A percentile compares a stretch with the other conserved stretches of the same genome.
phyloP scores from a whole-genome alignment of 768 basidiomycete species.

The Trametes maxima region DNA sequence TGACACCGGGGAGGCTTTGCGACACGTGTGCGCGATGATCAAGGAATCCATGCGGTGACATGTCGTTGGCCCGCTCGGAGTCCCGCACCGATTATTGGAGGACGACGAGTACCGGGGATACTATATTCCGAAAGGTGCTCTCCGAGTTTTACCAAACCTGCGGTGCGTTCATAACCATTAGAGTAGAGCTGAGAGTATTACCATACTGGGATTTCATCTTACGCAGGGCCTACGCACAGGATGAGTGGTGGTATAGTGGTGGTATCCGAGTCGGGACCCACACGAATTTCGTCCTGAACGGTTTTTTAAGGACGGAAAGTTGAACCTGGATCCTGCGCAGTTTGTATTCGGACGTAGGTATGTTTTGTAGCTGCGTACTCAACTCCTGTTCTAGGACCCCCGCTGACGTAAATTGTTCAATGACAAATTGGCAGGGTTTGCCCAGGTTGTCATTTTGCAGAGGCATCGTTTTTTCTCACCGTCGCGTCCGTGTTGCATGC shows the following conservation, averaged over 20 bases:
- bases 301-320: slow-evolving; percentile 28
- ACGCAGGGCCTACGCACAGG: slow-evolving; percentile 41
- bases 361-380: not conserved
- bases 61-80: slow-evolving; percentile 17
- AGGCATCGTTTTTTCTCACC: not conserved
- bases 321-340: slow-evolving; percentile 15
- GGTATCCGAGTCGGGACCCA: slow-evolving; percentile 26
- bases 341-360: slow-evolving; percentile 1
- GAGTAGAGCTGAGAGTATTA: too few relatives aligned
- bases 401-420: too few relatives aligned
- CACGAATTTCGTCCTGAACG: slow-evolving; percentile 41
- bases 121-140: slow-evolving; percentile 32
- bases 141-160: slow-evolving; percentile 25
- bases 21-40: slow-evolving; percentile 26
- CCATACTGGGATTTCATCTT: not conserved
- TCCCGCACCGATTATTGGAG: slow-evolving; percentile 18
- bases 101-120: slow-evolving; percentile 35
- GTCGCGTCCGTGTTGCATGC: not conserved
- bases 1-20: slow-evolving; percentile 21
- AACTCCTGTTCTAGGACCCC: not conserved
- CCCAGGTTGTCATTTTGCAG: not conserved
- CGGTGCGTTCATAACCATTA: slow-evolving; percentile 19
- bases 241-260: slow-evolving; percentile 33
- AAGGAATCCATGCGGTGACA: slow-evolving; percentile 30
- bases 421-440: not conserved